Conservation (phyloP, 2,329 filamentous ascomycete species). For the Aspergillus caelatus region DNA sequence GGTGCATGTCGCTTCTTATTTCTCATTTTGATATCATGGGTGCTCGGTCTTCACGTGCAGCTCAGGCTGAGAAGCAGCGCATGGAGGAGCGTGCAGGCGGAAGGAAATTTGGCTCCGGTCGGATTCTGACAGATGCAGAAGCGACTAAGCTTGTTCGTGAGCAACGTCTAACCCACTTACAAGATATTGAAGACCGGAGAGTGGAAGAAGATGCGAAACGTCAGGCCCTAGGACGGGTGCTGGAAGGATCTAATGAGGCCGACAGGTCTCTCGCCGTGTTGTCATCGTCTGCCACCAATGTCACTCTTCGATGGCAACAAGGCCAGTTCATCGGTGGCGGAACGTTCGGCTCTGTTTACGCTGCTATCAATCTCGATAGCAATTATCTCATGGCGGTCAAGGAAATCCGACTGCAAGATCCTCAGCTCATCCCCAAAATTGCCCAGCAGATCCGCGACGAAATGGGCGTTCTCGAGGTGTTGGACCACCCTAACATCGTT, state of each 20-base stretch:
- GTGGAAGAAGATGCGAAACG: slow-evolving; percentile 81
- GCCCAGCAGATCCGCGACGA: slow-evolving; percentile 94
- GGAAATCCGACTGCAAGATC: slow-evolving; percentile 95
- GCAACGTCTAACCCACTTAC: slow-evolving; percentile 73
- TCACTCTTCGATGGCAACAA: slow-evolving; percentile 96
- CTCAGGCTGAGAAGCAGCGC: slow-evolving; percentile 88
- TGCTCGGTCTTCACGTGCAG: slow-evolving; percentile 86
- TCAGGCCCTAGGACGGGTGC: slow-evolving; percentile 82
- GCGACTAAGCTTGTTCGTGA: slow-evolving; percentile 73
- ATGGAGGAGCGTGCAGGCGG: slow-evolving; percentile 79
- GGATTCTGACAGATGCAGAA: slow-evolving; percentile 78
- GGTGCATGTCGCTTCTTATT: slow-evolving; percentile 95
- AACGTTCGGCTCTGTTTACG: slow-evolving; percentile 96
- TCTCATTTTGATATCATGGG: slow-evolving; percentile 99
- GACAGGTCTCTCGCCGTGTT: slow-evolving; percentile 93
- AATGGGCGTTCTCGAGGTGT: slow-evolving; percentile 92
- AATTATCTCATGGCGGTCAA: slow-evolving; percentile 98
- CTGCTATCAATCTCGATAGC: slow-evolving; percentile 94
- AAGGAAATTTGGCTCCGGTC: slow-evolving; percentile 76
- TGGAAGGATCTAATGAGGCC: slow-evolving; percentile 94
- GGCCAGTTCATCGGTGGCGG: slow-evolving; percentile 97
- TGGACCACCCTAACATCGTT: slow-evolving; percentile 97
- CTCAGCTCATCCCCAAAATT: slow-evolving; percentile 91
- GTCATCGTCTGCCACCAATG: slow-evolving; percentile 90
- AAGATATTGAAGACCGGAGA: slow-evolving; percentile 75